Percentiles rank a stretch among this genome's conserved stretches.
These are phyloP conservation scores for Decorospora gaudefroyi DNA, from an alignment of 2,329 filamentous ascomycete genomes.

Conservation along the genomic window DNA sequence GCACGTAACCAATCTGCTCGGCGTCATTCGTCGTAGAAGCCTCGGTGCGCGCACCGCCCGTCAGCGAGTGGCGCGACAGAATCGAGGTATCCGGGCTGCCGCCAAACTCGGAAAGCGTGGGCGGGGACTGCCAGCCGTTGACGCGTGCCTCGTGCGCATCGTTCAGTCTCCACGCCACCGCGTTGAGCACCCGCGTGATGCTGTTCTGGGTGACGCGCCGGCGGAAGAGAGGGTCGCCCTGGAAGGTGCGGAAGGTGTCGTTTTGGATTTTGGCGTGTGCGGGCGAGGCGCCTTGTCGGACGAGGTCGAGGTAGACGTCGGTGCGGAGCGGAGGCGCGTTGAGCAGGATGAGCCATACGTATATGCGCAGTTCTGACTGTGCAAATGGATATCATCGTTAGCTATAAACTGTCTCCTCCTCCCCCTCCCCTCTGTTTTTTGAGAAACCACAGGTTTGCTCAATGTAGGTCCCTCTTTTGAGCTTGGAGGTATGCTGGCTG, in stretches of 20 bases:
- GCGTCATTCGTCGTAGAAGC: constrained; percentile 50
- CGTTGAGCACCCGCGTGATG: constrained; percentile 90
- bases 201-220: constrained; percentile 94
- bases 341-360: constrained; percentile 93
- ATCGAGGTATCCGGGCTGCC: constrained; percentile 53
- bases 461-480: no score
- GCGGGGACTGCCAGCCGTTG: constrained; percentile 57
- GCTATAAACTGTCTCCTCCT: neutral
- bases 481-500: no score
- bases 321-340: constrained; percentile 84
- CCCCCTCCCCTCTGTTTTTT: neutral
- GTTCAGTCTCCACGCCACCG: constrained; percentile 89
- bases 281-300: constrained; percentile 90
- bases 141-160: constrained; percentile 69
- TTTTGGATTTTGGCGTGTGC: constrained; percentile 98
- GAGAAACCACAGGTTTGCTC: neutral
- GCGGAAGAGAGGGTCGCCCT: constrained; percentile 95
- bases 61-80: constrained; percentile 42
- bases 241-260: constrained; percentile 94
- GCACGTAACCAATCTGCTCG: constrained; percentile 86
- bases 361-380: constrained; percentile 89
- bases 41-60: constrained; percentile 35
- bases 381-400: neutral
- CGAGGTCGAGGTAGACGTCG: constrained; percentile 83
- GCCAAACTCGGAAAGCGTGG: constrained; percentile 55